phyloP scores from a whole-genome alignment of 2,329 filamentous ascomycete genomes.

The Rhynchosporium agropyri region DNA sequence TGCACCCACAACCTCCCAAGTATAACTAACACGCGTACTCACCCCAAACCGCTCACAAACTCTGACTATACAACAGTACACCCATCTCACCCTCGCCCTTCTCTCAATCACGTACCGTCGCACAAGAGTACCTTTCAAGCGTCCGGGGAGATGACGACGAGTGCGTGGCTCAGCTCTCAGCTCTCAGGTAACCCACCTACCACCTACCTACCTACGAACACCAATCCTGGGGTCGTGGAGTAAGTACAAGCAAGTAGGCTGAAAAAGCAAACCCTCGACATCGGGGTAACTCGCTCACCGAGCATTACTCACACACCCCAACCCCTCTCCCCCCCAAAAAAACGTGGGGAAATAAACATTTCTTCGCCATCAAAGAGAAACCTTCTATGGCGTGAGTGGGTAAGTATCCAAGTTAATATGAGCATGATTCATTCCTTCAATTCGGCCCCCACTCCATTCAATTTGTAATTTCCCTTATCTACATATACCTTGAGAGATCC shows the following conservation, averaged over 20 bases:
- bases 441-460: too few species aligned
- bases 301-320: neutral
- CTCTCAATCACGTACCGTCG: neutral
- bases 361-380: too few species aligned
- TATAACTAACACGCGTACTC: neutral
- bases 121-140: neutral
- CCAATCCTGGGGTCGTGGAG: slow-evolving; percentile 12
- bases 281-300: slow-evolving; percentile 2
- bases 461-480: too few species aligned
- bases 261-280: neutral
- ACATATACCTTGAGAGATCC: too few species aligned
- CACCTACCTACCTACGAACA: neutral
- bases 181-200: neutral
- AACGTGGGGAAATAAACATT: too few species aligned
- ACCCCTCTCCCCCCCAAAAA: too few species aligned
- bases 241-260: neutral
- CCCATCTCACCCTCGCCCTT: neutral
- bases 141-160: neutral
- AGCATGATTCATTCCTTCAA: too few species aligned
- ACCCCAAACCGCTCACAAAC: neutral
- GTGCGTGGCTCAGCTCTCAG: neutral
- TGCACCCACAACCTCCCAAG: neutral
- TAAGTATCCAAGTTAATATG: too few species aligned
- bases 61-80: slow-evolving; percentile 1
- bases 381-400: too few species aligned